These are phyloP conservation scores for Candida palmyrensis DNA, from an alignment of 805 yeast genomes.

Conservation along the genomic window DNA sequence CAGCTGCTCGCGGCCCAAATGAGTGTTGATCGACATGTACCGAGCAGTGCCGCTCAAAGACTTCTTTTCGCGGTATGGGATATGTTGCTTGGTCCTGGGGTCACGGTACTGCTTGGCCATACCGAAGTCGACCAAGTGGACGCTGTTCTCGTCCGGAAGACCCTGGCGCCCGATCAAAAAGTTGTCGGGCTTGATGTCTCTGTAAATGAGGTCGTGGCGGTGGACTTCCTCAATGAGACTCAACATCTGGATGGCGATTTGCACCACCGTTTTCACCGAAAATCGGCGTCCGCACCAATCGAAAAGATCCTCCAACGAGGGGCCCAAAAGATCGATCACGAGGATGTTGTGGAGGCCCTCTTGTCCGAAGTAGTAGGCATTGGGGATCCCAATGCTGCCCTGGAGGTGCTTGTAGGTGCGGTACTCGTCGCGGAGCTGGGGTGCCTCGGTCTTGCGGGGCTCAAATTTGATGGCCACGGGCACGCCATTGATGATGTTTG, in stretches of 20 bases:
- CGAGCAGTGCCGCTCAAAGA: constrained; percentile 82
- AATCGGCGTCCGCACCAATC: constrained; percentile 85
- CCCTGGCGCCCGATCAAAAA: constrained; percentile 66
- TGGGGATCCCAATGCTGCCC: constrained; percentile 72
- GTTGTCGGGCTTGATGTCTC: constrained; percentile 84
- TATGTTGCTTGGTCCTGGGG: constrained; percentile 74
- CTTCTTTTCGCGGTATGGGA: constrained; percentile 76
- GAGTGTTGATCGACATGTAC: constrained; percentile 87
- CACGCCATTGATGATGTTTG: constrained; percentile 58
- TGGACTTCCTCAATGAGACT: constrained; percentile 67
- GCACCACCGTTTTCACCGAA: constrained; percentile 66
- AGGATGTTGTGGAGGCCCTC: constrained; percentile 77
- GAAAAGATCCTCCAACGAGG: constrained; percentile 76
- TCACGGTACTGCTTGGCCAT: constrained; percentile 85
- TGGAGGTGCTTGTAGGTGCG: constrained; percentile 69
- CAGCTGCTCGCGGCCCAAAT: constrained; percentile 77
- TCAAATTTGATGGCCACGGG: constrained; percentile 79
- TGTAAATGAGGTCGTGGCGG: constrained; percentile 68
- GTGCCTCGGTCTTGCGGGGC: constrained; percentile 77
- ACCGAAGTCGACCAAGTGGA: constrained; percentile 77
- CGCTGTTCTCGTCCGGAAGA: constrained; percentile 55
- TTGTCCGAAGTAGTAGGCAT: constrained; percentile 79
- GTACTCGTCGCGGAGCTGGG: constrained; percentile 77
- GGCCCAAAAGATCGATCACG: constrained; percentile 73
- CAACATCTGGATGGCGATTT: constrained; percentile 76